phyloP scores from a whole-genome alignment of 352 stramenopile species.

The Globisporangium parvum region DNA sequence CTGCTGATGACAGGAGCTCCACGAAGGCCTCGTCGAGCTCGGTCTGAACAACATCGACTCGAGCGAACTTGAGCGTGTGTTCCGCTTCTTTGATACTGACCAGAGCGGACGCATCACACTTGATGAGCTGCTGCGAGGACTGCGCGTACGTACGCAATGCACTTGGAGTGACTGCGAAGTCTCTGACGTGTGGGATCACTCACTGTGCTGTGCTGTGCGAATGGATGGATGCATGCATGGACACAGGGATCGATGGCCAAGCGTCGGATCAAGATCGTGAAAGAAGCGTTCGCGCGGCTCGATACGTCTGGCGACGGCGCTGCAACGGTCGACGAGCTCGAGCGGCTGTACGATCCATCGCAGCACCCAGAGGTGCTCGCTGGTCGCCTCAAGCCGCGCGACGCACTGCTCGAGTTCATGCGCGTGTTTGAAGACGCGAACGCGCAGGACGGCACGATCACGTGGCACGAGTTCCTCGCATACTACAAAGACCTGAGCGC shows the following conservation, averaged over 20 bases:
- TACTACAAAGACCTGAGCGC: slow-evolving; percentile 90
- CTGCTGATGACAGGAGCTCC: slow-evolving; percentile 38
- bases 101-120: slow-evolving; percentile 78
- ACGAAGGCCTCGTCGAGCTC: slow-evolving; percentile 41
- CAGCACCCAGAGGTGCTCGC: slow-evolving; percentile 81
- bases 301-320: slow-evolving; percentile 59
- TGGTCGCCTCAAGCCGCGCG: slow-evolving; percentile 40
- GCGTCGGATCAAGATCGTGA: slow-evolving; percentile 74
- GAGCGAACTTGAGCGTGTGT: slow-evolving; percentile 43
- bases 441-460: slow-evolving; percentile 49
- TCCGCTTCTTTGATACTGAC: slow-evolving; percentile 79
- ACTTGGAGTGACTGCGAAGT: neutral
- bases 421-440: slow-evolving; percentile 50
- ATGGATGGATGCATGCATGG: neutral
- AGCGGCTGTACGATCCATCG: slow-evolving; percentile 62
- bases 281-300: slow-evolving; percentile 74
- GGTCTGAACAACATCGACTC: slow-evolving; percentile 30
- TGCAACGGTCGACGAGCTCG: slow-evolving; percentile 67
- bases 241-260: slow-evolving; percentile 70
- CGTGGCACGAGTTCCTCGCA: slow-evolving; percentile 79
- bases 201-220: neutral
- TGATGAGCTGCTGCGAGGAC: slow-evolving; percentile 84
- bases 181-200: neutral
- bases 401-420: slow-evolving; percentile 83
- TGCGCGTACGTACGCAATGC: slow-evolving; percentile 42